A percentile compares a stretch with the other conserved stretches of the same genome.
phyloP scores from a whole-genome alignment of 2,329 filamentous ascomycete species.

The Diaporthe eres region DNA sequence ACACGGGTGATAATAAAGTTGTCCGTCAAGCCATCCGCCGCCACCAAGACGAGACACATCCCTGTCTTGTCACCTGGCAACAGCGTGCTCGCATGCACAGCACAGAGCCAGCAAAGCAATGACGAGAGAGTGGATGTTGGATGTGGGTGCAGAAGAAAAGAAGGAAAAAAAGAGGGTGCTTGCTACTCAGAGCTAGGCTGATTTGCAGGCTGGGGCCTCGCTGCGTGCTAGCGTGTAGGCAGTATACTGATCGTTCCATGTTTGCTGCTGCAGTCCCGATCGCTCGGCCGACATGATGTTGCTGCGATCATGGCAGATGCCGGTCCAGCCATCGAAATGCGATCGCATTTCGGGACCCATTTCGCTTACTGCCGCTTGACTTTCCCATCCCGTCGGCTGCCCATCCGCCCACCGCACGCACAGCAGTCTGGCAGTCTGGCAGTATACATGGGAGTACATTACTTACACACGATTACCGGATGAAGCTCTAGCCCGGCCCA shows the following conservation, averaged over 20 bases:
- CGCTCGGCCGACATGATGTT: conserved; percentile 36
- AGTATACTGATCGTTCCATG: not conserved
- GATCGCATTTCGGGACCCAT: conserved; percentile 17
- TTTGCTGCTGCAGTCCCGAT: conserved; percentile 30
- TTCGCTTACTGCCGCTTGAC: conserved; percentile 12
- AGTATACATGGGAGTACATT: not conserved
- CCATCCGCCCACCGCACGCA: conserved; percentile 14
- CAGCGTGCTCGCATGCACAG: not conserved
- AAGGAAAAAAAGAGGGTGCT: not conserved
- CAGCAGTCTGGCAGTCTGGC: too few species aligned
- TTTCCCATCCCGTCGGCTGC: conserved; percentile 33
- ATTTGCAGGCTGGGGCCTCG: not conserved
- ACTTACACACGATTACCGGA: not conserved
- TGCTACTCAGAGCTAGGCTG: conserved; percentile 1
- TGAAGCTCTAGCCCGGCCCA: conserved; percentile 7
- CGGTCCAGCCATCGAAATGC: conserved; percentile 20
- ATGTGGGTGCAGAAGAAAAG: not conserved
- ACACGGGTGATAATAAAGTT: not conserved
- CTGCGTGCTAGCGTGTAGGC: not conserved
- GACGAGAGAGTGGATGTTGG: not conserved
- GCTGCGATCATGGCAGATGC: conserved; percentile 38
- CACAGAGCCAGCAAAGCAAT: not conserved
- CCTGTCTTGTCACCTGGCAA: not conserved
- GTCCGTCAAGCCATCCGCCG: not conserved
- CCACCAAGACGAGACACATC: not conserved